Conservation (phyloP, 2,329 filamentous ascomycete genomes). For the Calycina herbarum region DNA sequence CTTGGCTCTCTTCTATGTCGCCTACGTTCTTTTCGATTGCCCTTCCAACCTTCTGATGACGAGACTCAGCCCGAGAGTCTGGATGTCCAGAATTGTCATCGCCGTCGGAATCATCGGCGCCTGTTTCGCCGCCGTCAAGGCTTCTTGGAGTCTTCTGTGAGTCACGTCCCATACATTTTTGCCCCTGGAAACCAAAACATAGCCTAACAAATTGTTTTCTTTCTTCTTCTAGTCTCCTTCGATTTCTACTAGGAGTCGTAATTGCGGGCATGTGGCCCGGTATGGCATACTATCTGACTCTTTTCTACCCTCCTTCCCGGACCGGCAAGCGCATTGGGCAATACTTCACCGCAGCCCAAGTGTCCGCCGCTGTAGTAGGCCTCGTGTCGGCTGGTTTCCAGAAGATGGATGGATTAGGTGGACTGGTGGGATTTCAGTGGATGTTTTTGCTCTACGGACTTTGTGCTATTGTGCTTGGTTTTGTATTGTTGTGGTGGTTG, state of each 20-base stretch:
- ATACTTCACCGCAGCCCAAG: slow-evolving; percentile 86
- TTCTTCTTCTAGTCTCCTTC: slow-evolving; percentile 58
- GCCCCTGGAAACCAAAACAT: not conserved
- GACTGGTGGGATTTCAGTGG: slow-evolving; percentile 82
- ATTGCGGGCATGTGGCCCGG: slow-evolving; percentile 95
- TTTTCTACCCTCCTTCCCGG: slow-evolving; percentile 86
- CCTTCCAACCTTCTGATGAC: slow-evolving; percentile 91
- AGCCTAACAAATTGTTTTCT: slow-evolving; percentile 11
- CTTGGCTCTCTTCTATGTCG: slow-evolving; percentile 86
- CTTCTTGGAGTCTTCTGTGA: slow-evolving; percentile 71
- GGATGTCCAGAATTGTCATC: slow-evolving; percentile 90
- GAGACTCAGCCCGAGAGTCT: slow-evolving; percentile 77
- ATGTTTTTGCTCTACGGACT: slow-evolving; percentile 91
- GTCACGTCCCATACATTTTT: slow-evolving; percentile 16
- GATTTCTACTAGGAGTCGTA: slow-evolving; percentile 81
- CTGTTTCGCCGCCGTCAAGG: slow-evolving; percentile 79
- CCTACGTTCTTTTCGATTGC: slow-evolving; percentile 86
- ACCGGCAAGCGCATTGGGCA: slow-evolving; percentile 86
- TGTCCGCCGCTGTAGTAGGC: slow-evolving; percentile 86
- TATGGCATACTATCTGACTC: slow-evolving; percentile 88
- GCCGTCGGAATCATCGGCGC: slow-evolving; percentile 81
- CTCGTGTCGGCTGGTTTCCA: slow-evolving; percentile 90
- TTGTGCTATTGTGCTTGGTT: slow-evolving; percentile 68
- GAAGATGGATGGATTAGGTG: slow-evolving; percentile 77
- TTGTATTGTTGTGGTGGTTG: slow-evolving; percentile 83